phyloP scores from a whole-genome alignment of 768 basidiomycete species.

The Calocybe gangraenosa region DNA sequence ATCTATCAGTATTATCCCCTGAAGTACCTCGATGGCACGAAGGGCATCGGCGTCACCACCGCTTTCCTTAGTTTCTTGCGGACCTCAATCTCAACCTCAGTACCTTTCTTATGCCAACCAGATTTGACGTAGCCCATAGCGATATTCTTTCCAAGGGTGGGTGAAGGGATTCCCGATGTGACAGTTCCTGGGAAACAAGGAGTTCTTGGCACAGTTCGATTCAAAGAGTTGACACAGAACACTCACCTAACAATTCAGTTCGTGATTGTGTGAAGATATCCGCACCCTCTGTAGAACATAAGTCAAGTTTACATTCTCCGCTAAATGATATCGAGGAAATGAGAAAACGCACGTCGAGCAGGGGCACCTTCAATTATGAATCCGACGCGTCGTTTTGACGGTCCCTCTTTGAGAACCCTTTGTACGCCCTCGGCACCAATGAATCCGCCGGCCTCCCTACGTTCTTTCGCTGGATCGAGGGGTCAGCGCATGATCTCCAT shows the following conservation, averaged over 20 bases:
- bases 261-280: conserved; percentile 59
- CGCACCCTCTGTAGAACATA: conserved; percentile 59
- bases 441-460: conserved; percentile 66
- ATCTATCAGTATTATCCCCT: conserved; percentile 36
- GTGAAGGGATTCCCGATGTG: conserved; percentile 96
- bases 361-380: conserved; percentile 80
- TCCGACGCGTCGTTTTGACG: conserved; percentile 75
- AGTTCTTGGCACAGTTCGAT: too few relatives aligned
- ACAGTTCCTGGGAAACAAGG: conserved; percentile 57
- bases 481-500: background rate
- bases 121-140: conserved; percentile 90
- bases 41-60: conserved; percentile 81
- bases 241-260: conserved; percentile 58
- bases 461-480: conserved; percentile 77
- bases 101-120: conserved; percentile 90
- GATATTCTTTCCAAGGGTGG: conserved; percentile 84
- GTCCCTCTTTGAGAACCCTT: conserved; percentile 76
- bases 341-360: conserved; percentile 61
- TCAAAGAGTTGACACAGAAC: background rate
- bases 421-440: conserved; percentile 75
- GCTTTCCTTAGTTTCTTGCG: conserved; percentile 76
- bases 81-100: conserved; percentile 79
- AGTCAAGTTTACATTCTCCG: background rate
- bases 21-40: conserved; percentile 79
- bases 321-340: conserved; percentile 15